These are phyloP conservation scores for Argentina anserina DNA, from an alignment of 306 rosid genomes.

Conservation along the genomic window DNA sequence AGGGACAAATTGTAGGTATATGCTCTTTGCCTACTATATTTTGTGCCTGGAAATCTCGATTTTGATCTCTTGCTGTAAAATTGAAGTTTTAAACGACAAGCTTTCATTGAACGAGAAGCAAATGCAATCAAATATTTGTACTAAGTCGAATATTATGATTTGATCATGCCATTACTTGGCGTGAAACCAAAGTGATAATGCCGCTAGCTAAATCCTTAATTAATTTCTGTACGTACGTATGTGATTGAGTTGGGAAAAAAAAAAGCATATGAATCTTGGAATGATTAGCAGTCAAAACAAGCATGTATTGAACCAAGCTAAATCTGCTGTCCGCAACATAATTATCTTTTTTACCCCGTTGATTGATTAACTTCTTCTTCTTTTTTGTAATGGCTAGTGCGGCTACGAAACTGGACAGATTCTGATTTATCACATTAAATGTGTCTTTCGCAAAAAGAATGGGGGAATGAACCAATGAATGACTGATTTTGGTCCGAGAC, in stretches of 20 bases:
- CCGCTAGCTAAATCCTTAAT: too few species aligned
- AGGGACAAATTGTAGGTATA: neutral
- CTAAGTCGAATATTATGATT: conserved; percentile 15
- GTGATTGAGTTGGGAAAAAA: neutral
- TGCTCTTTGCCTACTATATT: conserved; percentile 13
- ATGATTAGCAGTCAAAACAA: neutral
- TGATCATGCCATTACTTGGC: conserved; percentile 7
- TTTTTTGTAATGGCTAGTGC: too few species aligned
- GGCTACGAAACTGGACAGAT: too few species aligned
- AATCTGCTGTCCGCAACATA: too few species aligned
- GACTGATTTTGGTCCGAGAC: too few species aligned
- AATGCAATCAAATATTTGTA: conserved; percentile 6
- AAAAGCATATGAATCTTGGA: neutral
- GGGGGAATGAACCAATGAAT: too few species aligned
- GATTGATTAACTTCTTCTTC: too few species aligned
- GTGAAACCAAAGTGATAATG: conserved; percentile 23
- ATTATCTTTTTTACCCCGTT: too few species aligned
- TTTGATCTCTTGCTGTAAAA: conserved; percentile 1
- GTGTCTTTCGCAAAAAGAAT: too few species aligned
- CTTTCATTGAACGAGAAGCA: conserved; percentile 5
- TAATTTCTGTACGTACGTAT: too few species aligned
- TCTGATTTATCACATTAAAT: too few species aligned
- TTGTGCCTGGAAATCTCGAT: conserved; percentile 16
- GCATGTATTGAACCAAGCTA: too few species aligned
- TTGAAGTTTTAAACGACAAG: conserved; percentile 3